These are phyloP conservation scores for Lunularia cruciata DNA, from an alignment of 225 moss, liverwort and hornwort genomes.

Conservation along the genomic window DNA sequence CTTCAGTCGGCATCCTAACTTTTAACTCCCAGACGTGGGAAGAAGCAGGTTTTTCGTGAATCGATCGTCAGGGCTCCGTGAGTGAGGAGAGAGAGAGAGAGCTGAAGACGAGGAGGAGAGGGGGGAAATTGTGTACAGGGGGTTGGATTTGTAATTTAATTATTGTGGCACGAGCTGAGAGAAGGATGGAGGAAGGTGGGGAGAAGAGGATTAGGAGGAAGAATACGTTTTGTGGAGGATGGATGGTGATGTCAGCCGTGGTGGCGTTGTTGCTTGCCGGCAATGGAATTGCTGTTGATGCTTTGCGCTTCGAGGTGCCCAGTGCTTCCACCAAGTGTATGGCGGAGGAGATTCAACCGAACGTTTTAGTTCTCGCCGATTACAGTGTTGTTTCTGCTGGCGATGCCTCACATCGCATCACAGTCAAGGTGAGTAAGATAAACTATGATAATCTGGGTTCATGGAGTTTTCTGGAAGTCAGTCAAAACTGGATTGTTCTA, in stretches of 20 bases:
- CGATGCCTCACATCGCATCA: constrained; percentile 61
- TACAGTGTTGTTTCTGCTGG: constrained; percentile 66
- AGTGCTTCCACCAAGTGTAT: constrained; percentile 72
- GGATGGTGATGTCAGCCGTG: neutral
- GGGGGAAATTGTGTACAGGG: too few relatives aligned
- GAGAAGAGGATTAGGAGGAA: neutral
- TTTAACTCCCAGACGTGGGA: too few relatives aligned
- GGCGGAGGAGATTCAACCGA: constrained; percentile 75
- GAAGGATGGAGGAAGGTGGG: too few relatives aligned
- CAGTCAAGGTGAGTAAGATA: constrained; percentile 55
- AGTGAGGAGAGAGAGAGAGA: too few relatives aligned
- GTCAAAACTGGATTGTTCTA: neutral
- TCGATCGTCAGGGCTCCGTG: too few relatives aligned
- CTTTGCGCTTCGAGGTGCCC: constrained; percentile 74
- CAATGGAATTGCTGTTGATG: constrained; percentile 30
- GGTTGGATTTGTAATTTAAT: too few relatives aligned
- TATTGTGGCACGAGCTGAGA: too few relatives aligned
- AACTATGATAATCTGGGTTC: neutral
- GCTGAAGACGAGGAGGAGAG: too few relatives aligned
- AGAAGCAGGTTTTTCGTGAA: too few relatives aligned
- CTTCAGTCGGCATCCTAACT: too few relatives aligned
- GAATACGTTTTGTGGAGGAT: neutral
- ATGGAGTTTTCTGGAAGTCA: neutral
- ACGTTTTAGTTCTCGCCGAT: constrained; percentile 76
- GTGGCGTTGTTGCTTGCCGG: constrained; percentile 5